Base-by-base conservation (phyloP, 768 basidiomycete species). In the Megacollybia marginata region DNA sequence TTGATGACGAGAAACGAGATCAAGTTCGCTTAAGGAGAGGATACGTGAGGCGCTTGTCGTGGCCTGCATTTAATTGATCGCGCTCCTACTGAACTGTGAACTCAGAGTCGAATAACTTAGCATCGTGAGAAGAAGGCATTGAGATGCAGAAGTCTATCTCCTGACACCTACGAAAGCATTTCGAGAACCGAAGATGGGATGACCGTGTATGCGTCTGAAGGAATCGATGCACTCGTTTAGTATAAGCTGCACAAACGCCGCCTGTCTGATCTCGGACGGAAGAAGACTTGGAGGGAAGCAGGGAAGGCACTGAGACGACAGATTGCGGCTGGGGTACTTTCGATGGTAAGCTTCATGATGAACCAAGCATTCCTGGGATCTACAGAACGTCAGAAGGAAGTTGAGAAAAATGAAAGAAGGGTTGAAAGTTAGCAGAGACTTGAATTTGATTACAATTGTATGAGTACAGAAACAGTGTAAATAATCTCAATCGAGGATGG, bases 81-180 rank as follows among this genome's bases (percentile, higher is more conserved):
- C 83, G 51, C 58, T 83, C 11, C 63, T 85, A 31, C 84, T 82
- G 2, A 82, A 82, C 49, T 83, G 82, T n/a, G 61, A 72, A 46
- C 69, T n/a, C n/a, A n/a, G n/a, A n/a, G n/a, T n/a, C n/a, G n/a
- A 19, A 18, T 5, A 19, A 4, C 20, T 45, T 18, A n/a, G 9
- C 12, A 5, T 36, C 4, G 16, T 48, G 52, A 47, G 5, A 47
- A 32, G 42, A 19, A 2, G 48, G 15, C 23, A 28, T 5, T 43
- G 31, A n/a, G 7, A 3, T 34, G 83, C 12, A 45, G 64, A 16
- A 55, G 53, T 0, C 71, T 74, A 2, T 80, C 80, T 2, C 76
- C 68, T 4, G 74, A 67, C 0, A 67, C 76, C 54, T 79, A 77
- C 54, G 69, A 77, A 53, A 61, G 70, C 4, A 74, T 85, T n/a